A percentile compares a stretch with the other conserved stretches of the same genome.
Evolutionary conservation across 2,329 filamentous ascomycete species (phyloP).

Genomic region (Myriosclerotinia scirpicola): DNA sequence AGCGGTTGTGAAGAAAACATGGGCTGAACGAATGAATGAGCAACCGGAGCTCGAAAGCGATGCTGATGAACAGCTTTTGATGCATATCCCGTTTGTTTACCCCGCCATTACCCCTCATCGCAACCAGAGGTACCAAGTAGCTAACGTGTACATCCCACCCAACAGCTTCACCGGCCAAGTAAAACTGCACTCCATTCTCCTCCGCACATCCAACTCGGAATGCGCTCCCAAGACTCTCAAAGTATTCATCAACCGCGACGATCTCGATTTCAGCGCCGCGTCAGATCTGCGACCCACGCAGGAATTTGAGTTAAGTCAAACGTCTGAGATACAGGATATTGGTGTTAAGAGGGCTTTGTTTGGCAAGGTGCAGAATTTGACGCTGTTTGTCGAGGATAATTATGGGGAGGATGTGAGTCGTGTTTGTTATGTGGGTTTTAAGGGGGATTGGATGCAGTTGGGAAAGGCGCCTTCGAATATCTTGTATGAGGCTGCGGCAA

Average conservation of each 20-base stretch:
- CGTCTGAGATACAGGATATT: slow-evolving; percentile 80
- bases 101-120: slow-evolving; percentile 24
- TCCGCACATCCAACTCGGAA: slow-evolving; percentile 72
- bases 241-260: slow-evolving; percentile 81
- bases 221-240: slow-evolving; percentile 80
- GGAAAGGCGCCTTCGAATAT: slow-evolving; percentile 82
- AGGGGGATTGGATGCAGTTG: slow-evolving; percentile 88
- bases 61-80: slow-evolving; percentile 88
- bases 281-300: slow-evolving; percentile 71
- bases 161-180: slow-evolving; percentile 87
- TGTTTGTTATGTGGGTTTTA: slow-evolving; percentile 84
- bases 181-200: slow-evolving; percentile 83
- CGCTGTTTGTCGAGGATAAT: slow-evolving; percentile 90
- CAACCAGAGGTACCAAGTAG: background rate
- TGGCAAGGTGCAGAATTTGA: slow-evolving; percentile 77
- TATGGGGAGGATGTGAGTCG: slow-evolving; percentile 76
- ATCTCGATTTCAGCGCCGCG: slow-evolving; percentile 80
- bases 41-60: slow-evolving; percentile 80
- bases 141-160: slow-evolving; percentile 2
- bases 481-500: slow-evolving; percentile 89
- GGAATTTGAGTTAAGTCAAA: slow-evolving; percentile 73
- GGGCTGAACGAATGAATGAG: slow-evolving; percentile 72
- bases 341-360: slow-evolving; percentile 86
- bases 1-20: slow-evolving; percentile 84
- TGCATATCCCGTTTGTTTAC: slow-evolving; percentile 76